Evolutionary conservation across 2,329 filamentous ascomycete species (phyloP).

Genomic region (Fusarium veterinarium): DNA sequence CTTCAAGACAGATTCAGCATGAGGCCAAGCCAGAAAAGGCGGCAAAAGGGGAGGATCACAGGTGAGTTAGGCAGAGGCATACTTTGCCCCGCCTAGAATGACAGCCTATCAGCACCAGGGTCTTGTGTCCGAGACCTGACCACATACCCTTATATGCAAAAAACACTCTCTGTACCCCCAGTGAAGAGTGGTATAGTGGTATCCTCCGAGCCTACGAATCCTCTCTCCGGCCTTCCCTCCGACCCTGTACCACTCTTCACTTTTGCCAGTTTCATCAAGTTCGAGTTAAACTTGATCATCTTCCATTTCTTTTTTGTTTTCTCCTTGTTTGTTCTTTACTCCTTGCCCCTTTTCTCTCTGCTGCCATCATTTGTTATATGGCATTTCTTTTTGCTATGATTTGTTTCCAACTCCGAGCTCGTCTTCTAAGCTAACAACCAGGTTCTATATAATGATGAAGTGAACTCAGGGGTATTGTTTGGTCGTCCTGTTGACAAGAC

Average conservation of each 20-base stretch:
- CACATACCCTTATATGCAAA: background rate
- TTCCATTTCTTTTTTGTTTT: background rate
- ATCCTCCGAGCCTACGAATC: background rate
- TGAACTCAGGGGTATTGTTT: background rate
- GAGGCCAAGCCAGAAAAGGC: background rate
- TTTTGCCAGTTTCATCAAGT: background rate
- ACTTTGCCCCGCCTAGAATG: background rate
- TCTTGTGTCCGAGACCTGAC: too few species aligned
- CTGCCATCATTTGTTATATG: rapidly evolving
- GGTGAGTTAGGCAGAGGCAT: background rate
- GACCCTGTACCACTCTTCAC: background rate
- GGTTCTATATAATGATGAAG: rapidly evolving
- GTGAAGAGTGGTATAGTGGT: constrained; percentile 2
- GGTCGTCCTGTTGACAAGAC: background rate
- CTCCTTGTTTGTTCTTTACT: rapidly evolving
- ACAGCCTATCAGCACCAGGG: too few species aligned
- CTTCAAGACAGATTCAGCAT: background rate
- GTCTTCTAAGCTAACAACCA: background rate
- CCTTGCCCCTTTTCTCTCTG: too few species aligned
- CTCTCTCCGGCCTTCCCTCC: background rate
- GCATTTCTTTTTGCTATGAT: background rate
- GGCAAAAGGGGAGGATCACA: background rate
- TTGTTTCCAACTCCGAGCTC: background rate
- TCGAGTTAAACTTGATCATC: background rate
- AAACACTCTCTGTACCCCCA: background rate